These are phyloP conservation scores for Larix sibirica DNA, from an alignment of 83 land plant genomes.

Conservation along the genomic window DNA sequence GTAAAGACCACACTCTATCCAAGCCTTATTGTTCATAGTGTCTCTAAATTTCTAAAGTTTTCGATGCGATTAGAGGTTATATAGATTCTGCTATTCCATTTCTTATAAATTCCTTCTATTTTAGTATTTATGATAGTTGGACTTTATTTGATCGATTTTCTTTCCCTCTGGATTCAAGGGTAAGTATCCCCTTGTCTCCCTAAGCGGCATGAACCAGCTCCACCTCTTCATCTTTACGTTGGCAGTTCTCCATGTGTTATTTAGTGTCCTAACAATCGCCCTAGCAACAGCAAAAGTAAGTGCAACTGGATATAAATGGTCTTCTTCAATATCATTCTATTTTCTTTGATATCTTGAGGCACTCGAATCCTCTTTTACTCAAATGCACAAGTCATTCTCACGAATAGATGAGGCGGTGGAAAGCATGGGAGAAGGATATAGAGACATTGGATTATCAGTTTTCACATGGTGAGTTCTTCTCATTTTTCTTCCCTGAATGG, in stretches of 20 bases:
- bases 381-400: not conserved
- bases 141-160: not conserved
- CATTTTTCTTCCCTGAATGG: not conserved
- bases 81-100: not conserved
- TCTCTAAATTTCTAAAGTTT: no score
- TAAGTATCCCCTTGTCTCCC: slow-evolving; percentile 41
- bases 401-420: slow-evolving; percentile 32
- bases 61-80: not conserved
- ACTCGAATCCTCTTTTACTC: not conserved
- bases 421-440: not conserved
- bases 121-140: not conserved
- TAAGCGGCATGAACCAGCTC: slow-evolving; percentile 43
- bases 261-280: slow-evolving; percentile 36
- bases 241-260: slow-evolving; percentile 55
- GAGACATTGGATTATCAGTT: slow-evolving; percentile 15
- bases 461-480: not conserved
- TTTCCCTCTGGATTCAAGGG: slow-evolving; percentile 23
- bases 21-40: no score
- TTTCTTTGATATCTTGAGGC: not conserved
- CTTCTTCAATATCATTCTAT: not conserved
- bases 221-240: slow-evolving; percentile 59
- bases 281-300: slow-evolving; percentile 35
- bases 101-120: slow-evolving; percentile 29
- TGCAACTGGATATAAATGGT: not conserved
- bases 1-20: not conserved